A percentile compares a stretch with the other conserved stretches of the same genome.
These are phyloP conservation scores for Pichia sp. DNA, from an alignment of 1,139 yeast genomes.

Conservation along the genomic window DNA sequence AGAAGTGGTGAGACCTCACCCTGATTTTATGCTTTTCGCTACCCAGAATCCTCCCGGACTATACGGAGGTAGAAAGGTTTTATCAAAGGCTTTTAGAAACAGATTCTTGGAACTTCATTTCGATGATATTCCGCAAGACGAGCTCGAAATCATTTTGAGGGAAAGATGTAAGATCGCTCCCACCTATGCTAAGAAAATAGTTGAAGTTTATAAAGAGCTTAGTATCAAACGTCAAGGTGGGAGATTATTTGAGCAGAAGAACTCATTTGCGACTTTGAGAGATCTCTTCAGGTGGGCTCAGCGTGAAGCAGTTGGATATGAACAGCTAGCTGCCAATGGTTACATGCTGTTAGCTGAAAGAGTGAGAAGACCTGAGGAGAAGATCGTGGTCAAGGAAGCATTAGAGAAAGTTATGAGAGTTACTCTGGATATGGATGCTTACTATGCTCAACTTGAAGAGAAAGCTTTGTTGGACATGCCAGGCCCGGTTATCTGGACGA, in stretches of 20 bases:
- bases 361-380: conserved; percentile 77
- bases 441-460: conserved; percentile 22
- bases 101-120: conserved; percentile 93
- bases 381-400: conserved; percentile 59
- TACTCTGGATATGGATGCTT: conserved; percentile 57
- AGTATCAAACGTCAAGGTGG: conserved; percentile 82
- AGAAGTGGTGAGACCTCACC: conserved; percentile 90
- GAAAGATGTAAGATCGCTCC: conserved; percentile 95
- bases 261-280: conserved; percentile 93
- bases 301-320: conserved; percentile 93
- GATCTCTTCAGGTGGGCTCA: conserved; percentile 97
- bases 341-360: conserved; percentile 92
- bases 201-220: conserved; percentile 82
- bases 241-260: conserved; percentile 85
- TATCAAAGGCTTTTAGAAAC: conserved; percentile 93
- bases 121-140: conserved; percentile 96
- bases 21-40: conserved; percentile 95
- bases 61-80: conserved; percentile 92
- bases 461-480: conserved; percentile 17
- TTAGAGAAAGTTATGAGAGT: conserved; percentile 90
- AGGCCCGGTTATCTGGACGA: conserved; percentile 77
- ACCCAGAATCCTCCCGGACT: conserved; percentile 98
- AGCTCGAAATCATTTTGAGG: conserved; percentile 77
- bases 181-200: conserved; percentile 85
- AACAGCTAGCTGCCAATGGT: conserved; percentile 90